These are phyloP conservation scores for Fusarium liriodendri DNA, from an alignment of 2,329 filamentous ascomycete genomes.

Conservation along the genomic window DNA sequence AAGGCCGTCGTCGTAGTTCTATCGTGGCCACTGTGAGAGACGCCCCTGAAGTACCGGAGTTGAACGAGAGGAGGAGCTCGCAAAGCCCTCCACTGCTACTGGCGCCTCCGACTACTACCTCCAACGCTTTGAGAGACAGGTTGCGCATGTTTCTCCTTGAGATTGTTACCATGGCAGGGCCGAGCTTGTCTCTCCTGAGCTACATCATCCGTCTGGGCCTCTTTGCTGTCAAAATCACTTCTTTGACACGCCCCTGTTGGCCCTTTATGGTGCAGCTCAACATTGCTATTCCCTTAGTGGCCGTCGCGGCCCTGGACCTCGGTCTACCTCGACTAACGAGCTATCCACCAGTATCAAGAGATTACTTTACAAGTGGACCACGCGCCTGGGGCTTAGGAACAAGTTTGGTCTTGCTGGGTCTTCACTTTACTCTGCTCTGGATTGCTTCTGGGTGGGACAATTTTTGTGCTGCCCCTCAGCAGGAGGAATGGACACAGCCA, in stretches of 20 bases:
- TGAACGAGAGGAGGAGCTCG: constrained; percentile 23
- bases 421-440: constrained; percentile 52
- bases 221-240: constrained; percentile 76
- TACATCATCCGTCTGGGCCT: constrained; percentile 64
- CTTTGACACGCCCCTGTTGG: constrained; percentile 75
- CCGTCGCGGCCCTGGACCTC: constrained; percentile 76
- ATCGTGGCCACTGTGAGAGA: constrained; percentile 24
- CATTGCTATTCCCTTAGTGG: constrained; percentile 74
- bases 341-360: constrained; percentile 15
- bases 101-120: constrained; percentile 57
- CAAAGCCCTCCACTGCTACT: constrained; percentile 60
- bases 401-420: constrained; percentile 46
- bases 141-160: constrained; percentile 51
- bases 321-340: constrained; percentile 49
- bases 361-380: constrained; percentile 24
- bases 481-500: constrained; percentile 45
- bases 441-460: constrained; percentile 48
- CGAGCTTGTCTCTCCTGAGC: constrained; percentile 46
- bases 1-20: constrained; percentile 44
- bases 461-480: constrained; percentile 45
- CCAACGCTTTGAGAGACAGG: constrained; percentile 49
- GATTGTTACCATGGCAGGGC: constrained; percentile 36
- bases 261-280: constrained; percentile 75
- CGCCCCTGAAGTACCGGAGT: constrained; percentile 23
- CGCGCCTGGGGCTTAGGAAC: constrained; percentile 46